Conservation (phyloP, 805 yeast species). For the Metschnikowia baotianmanensis region DNA sequence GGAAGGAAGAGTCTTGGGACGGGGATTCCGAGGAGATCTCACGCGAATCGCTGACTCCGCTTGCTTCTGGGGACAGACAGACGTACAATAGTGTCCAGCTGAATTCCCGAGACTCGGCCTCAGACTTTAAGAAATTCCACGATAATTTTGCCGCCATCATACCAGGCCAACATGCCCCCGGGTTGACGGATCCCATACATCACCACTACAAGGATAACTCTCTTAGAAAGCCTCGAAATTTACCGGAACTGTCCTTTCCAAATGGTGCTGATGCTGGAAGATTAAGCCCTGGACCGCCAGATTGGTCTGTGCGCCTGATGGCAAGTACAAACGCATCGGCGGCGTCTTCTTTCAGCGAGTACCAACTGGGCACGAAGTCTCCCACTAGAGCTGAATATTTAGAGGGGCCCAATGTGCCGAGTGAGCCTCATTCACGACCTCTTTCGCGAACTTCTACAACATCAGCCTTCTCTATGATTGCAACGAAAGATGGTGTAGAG, state of each 20-base stretch:
- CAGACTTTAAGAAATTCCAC: not conserved
- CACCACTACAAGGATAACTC: not conserved
- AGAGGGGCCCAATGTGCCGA: constrained; percentile 2
- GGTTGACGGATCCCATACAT: not conserved
- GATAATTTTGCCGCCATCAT: not conserved
- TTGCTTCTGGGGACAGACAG: not conserved
- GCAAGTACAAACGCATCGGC: constrained; percentile 25
- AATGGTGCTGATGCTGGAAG: not conserved
- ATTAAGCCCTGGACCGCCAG: constrained; percentile 3
- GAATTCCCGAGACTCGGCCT: not conserved
- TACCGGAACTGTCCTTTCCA: not conserved
- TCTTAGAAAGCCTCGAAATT: not conserved
- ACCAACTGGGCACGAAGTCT: constrained; percentile 19
- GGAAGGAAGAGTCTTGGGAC: constrained; percentile 25
- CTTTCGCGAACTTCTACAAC: constrained; percentile 60
- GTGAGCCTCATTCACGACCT: constrained; percentile 48
- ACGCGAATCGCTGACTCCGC: not conserved
- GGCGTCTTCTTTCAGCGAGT: constrained; percentile 27
- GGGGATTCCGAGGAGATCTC: constrained; percentile 8
- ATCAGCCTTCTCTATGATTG: constrained; percentile 68
- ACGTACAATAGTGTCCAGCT: not conserved
- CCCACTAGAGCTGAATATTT: constrained; percentile 7
- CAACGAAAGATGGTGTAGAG: constrained; percentile 72
- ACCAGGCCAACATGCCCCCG: not conserved
- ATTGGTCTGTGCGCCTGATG: constrained; percentile 2